These are phyloP conservation scores for Cucurbita moschata DNA, from an alignment of 306 rosid genomes.

Conservation along the genomic window DNA sequence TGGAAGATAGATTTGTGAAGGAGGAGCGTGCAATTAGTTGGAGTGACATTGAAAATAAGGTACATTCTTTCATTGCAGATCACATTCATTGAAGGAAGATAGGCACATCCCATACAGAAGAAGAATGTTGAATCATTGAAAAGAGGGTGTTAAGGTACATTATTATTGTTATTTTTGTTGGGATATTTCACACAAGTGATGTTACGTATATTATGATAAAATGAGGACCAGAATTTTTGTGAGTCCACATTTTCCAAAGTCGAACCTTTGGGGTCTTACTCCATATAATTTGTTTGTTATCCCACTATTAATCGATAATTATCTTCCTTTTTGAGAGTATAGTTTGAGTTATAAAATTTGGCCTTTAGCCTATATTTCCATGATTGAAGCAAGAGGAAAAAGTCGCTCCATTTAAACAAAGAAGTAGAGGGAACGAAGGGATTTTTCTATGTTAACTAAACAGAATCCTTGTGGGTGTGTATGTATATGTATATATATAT, in stretches of 20 bases:
- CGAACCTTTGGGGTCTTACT: not conserved
- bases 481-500: no score
- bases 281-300: not conserved
- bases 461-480: no score
- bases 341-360: not conserved
- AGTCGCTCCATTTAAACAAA: not conserved
- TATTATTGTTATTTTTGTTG: not conserved
- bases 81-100: conserved; percentile 47
- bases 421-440: no score
- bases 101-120: conserved; percentile 28
- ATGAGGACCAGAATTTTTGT: no score
- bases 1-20: conserved; percentile 37
- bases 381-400: not conserved
- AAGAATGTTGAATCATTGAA: conserved; percentile 19
- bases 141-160: not conserved
- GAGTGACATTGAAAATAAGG: conserved; percentile 38
- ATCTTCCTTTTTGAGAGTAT: not conserved
- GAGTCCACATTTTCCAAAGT: no score
- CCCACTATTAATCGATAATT: not conserved
- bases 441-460: no score
- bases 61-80: conserved; percentile 38
- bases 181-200: not conserved
- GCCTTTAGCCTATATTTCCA: not conserved
- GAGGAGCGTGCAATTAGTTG: conserved; percentile 41
- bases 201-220: not conserved